Evolutionary conservation across 2,329 filamentous ascomycete species (phyloP), one percentile per base, ranked within the genome.

Genomic region (Plectosphaerella sp.): DNA sequence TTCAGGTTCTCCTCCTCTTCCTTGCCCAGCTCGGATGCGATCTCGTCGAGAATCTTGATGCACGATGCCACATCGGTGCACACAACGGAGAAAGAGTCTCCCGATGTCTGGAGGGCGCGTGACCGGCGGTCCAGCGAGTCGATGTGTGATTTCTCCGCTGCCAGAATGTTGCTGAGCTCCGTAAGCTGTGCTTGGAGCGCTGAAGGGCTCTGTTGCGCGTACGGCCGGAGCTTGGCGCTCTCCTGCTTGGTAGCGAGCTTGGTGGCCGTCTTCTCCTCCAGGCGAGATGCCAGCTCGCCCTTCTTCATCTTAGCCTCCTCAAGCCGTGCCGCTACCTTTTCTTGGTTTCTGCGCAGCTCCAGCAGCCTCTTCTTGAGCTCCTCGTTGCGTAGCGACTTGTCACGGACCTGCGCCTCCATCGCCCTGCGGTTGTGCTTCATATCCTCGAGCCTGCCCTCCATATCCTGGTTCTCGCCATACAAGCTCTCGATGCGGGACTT

Each of bases 1-100:
- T 88, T 84, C 9, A 85, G 80, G 60, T 89, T 83, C 68, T 96
- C 92, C 53, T 97, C 92, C 45, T 97, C 93, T 69, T 97, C 93
- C 67, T 93, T 95, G 45, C 84, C 75, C 5, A 99, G 72, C 66
- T 97, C 94, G n/a, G 76, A 73, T 3, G 88, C 80, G 18, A 97
- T 89, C 60, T 97, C 93, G 51, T 94, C 90, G 4, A 97, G 82
- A 12, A 97, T 79, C 63, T 93, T 93, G 62, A 91, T 91, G 64
- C 92, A 95, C 2, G 88, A 86, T 8, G 89, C 85, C 15, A 99
- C 91, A 63, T 99, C 94, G 11, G 87, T 83, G 9, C 87, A 79
- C 1, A 97, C 90, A 0, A 95, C 86, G 4, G 82, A 78, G 65
- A 97, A 97, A 0, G 91, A 93, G 67, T 97, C 93, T 3, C 86